phyloP scores from a whole-genome alignment of 2,329 filamentous ascomycete species.

The Macroventuria anomochaeta region DNA sequence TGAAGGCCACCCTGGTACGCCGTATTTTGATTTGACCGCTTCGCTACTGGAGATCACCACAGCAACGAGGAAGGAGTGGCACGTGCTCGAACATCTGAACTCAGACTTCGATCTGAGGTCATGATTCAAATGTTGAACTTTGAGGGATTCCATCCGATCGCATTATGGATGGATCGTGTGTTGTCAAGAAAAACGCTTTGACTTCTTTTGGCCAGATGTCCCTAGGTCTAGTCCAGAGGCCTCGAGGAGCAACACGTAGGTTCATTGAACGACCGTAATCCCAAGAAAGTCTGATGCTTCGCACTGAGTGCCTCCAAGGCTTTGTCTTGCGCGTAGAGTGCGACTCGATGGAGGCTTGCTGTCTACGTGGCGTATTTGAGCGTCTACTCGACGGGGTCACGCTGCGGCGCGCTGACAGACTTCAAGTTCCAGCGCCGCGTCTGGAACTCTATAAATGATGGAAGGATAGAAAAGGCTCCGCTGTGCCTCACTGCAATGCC shows the following conservation, averaged over 20 bases:
- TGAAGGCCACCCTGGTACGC: slow-evolving; percentile 17
- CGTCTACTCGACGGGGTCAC: neutral
- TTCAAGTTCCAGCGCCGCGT: neutral
- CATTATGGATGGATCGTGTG: neutral
- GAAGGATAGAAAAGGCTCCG: neutral
- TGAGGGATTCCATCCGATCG: neutral
- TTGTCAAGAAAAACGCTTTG: neutral
- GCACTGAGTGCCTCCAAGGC: neutral
- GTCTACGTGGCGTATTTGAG: neutral
- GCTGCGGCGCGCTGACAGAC: neutral
- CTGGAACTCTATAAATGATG: neutral
- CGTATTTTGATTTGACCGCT: slow-evolving; percentile 18
- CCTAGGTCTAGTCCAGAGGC: neutral
- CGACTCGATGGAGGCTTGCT: neutral
- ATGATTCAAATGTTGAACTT: neutral
- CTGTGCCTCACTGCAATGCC: slow-evolving; percentile 20
- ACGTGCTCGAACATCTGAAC: slow-evolving; percentile 20
- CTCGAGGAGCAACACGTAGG: neutral
- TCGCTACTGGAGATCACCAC: slow-evolving; percentile 9
- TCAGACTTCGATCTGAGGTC: neutral
- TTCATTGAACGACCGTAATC: neutral
- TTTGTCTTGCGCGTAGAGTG: neutral
- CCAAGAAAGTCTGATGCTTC: neutral
- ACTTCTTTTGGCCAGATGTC: neutral
- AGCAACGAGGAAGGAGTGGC: slow-evolving; percentile 14